These are phyloP conservation scores for Yamadazyma insecticola DNA, from an alignment of 805 yeast genomes.

Conservation along the genomic window DNA sequence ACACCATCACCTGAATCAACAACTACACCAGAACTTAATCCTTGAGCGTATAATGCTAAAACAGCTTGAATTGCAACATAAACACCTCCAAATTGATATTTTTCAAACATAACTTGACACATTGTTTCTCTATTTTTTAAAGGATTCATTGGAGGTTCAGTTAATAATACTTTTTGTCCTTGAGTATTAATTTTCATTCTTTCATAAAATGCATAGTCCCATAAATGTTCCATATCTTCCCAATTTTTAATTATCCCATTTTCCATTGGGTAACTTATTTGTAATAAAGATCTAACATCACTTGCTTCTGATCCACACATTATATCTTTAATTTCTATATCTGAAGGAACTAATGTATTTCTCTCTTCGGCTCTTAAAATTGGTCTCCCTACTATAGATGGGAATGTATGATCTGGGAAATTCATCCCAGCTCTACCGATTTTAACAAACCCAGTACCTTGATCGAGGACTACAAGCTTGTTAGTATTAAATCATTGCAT, in stretches of 20 bases:
- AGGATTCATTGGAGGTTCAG: constrained; percentile 99
- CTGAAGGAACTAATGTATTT: constrained; percentile 46
- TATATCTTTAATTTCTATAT: constrained; percentile 81
- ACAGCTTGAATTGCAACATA: constrained; percentile 97
- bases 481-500: constrained; percentile 8
- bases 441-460: constrained; percentile 98
- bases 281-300: constrained; percentile 82
- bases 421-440: constrained; percentile 96
- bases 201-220: constrained; percentile 97
- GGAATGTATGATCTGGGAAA: constrained; percentile 95
- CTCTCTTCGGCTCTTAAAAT: constrained; percentile 95
- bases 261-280: constrained; percentile 97
- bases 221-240: constrained; percentile 97
- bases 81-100: constrained; percentile 85
- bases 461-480: constrained; percentile 78
- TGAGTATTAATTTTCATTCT: constrained; percentile 72
- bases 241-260: constrained; percentile 95
- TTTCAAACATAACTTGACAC: constrained; percentile 92
- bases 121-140: constrained; percentile 81
- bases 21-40: constrained; percentile 93
- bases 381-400: constrained; percentile 96
- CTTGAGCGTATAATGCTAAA: constrained; percentile 96
- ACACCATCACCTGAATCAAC: constrained; percentile 99
- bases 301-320: constrained; percentile 98
- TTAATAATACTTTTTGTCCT: constrained; percentile 78